Evolutionary conservation across 2,329 filamentous ascomycete genomes (phyloP), one percentile per base, ranked within the genome.

Genomic region (Rachicladosporium sp.): DNA sequence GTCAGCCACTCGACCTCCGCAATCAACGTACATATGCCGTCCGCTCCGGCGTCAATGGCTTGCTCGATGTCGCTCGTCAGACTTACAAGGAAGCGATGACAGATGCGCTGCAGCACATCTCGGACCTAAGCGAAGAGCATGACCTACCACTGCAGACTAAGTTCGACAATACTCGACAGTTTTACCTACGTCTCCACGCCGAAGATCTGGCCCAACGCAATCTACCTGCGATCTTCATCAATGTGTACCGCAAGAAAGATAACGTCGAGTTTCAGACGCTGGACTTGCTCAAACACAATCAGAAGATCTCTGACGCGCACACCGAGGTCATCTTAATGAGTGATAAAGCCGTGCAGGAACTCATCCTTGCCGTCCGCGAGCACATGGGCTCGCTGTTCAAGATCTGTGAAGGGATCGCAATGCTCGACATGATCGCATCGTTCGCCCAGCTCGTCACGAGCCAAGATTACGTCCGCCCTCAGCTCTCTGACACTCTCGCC

Each of bases 1-100:
- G 73, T 35, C 76, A 80, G 13, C 81, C 91, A 0, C 69, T 96
- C 4, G 89, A 95, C 45, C 68, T 94, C 41, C 75, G 88, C 10
- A 93, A 95, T 45, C 89, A 96, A 56, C 72, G 89, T 46, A 84
- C 82, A 1, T 95, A 93, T 63, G 88, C 89, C 13, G 80, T 96
- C 27, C 91, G 82, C 73, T 77, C 85, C 33, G 84, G 85, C 1
- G 77, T 91, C 32, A 87, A 85, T 50, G 84, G 84, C 2, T 73
- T 95, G 41, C 73, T 96, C 3, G 89, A 95, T 60, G 82, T 95
- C 30, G 84, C 86, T 29, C 75, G 88, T 4, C 81, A 87, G 52
- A 86, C 85, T 0, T 95, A 91, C 62, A 93, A 91, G 51, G 89
- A 96, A 57, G 77, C 82, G 2, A 91, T 80, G 4, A 74, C 81